Percentiles rank a stretch among this genome's conserved stretches.
Conservation (phyloP, 2,329 filamentous ascomycete species). For the Juglanconis oblonga region DNA sequence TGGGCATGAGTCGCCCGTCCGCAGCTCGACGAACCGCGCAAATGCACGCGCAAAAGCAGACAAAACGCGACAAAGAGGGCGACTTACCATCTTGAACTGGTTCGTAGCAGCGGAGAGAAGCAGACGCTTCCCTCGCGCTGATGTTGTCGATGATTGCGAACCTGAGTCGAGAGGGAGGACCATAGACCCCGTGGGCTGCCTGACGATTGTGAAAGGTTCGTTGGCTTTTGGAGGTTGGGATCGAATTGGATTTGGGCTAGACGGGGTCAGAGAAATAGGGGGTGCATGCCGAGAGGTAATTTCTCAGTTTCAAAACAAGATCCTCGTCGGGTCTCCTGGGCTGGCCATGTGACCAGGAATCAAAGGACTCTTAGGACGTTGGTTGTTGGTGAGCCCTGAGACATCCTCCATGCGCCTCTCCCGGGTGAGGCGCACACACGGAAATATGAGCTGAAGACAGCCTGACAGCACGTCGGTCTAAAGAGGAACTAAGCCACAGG, state of each 20-base stretch:
- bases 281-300: not conserved
- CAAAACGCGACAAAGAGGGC: not conserved
- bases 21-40: not conserved
- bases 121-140: constrained; percentile 11
- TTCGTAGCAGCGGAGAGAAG: constrained; percentile 15
- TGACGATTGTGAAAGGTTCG: not conserved
- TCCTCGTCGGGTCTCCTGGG: not conserved
- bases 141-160: constrained; percentile 6
- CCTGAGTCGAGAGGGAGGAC: not conserved
- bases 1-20: not conserved
- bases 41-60: not conserved
- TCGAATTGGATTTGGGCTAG: not conserved
- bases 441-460: constrained; percentile 9
- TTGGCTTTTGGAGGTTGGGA: not conserved
- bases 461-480: not conserved
- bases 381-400: constrained; percentile 5
- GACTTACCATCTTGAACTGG: constrained; percentile 22
- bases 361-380: not conserved
- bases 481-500: no score
- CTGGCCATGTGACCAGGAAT: constrained; percentile 12
- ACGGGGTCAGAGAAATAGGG: not conserved
- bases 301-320: constrained; percentile 7
- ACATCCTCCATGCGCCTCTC: constrained; percentile 8
- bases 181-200: not conserved
- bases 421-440: constrained; percentile 13